Evolutionary conservation across 2,329 filamentous ascomycete genomes (phyloP), one percentile per base, ranked within the genome.

Genomic region (Thelonectria olida): DNA sequence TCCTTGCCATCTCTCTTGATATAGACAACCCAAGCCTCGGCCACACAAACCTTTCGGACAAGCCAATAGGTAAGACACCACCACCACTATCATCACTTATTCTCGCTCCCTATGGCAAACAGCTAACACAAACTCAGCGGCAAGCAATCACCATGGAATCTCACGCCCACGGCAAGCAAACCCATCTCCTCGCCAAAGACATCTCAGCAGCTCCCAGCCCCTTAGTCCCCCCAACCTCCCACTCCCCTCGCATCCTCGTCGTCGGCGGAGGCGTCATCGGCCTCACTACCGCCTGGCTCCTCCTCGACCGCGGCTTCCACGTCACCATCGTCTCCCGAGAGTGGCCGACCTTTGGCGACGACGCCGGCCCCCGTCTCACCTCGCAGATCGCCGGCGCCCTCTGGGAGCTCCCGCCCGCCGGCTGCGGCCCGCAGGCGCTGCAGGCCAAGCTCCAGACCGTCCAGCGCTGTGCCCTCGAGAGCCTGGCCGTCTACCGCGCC

Each of bases 371-470:
- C 4, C 44, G 53, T 10, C 45, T 56, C 17, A 20, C 44, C 10
- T 56, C 53, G 12, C 53, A 56, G 34, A 45, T 56, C 44, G 53
- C 53, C 22, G 53, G 53, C 22, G 53, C 53, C 13, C 42, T 56
- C 15, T 56, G 53, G 53, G 53, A 56, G 34, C 25, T 31, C 9
- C 53, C 53, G 23, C 53, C 53, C 8, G 53, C 42, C 25, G 53
- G 53, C 36, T 56, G 44, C n/a, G 53, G 53, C 12, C 47, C 47
- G 19, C 45, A 47, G 7, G 53, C 45, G 17, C 19, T 56, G 22
- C 42, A 56, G 23, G 45, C 7, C 13, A 36, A 36, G 19, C 28
- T 49, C 6, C 2, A 36, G 10, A 49, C 34, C 10, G 45, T 49
- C 17, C 53, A 48, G 34, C 25, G 38, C 27, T 56, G 53, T 42